Percentiles rank a stretch among this genome's conserved stretches.
phyloP scores from a whole-genome alignment of 352 stramenopile genomes.

The Phytophthora citrophthora region DNA sequence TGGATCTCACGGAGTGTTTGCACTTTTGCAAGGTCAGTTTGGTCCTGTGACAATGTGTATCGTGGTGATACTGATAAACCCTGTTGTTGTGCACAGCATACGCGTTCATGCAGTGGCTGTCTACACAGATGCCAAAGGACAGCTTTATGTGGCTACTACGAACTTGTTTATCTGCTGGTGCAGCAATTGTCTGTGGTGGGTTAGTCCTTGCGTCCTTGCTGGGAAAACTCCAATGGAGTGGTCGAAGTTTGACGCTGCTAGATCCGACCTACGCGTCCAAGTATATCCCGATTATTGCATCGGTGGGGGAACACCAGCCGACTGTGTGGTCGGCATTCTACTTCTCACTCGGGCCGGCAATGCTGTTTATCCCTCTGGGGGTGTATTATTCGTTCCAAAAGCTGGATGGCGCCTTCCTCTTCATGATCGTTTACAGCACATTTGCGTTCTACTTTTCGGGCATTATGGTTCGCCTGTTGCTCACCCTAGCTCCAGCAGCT shows the following conservation, averaged over 20 bases:
- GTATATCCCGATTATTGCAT: constrained; percentile 96
- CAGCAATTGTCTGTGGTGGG: constrained; percentile 35
- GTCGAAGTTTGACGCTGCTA: constrained; percentile 91
- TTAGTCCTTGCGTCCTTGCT: constrained; percentile 65
- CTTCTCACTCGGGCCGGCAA: constrained; percentile 89
- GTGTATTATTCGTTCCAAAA: constrained; percentile 88
- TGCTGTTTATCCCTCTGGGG: constrained; percentile 90
- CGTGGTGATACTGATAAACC: constrained; percentile 16
- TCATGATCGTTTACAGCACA: constrained; percentile 93
- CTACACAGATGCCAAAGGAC: constrained; percentile 47
- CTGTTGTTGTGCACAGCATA: constrained; percentile 41
- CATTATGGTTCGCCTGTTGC: constrained; percentile 93
- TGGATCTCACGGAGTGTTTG: constrained; percentile 93
- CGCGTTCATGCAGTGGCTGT: constrained; percentile 62
- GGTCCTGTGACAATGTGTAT: not conserved
- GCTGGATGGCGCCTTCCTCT: constrained; percentile 75
- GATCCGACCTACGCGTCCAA: constrained; percentile 94
- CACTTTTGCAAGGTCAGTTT: constrained; percentile 81
- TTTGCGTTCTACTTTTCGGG: constrained; percentile 94
- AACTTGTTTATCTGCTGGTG: constrained; percentile 40
- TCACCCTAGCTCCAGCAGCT: constrained; percentile 90
- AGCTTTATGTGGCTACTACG: constrained; percentile 59
- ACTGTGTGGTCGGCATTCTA: constrained; percentile 93
- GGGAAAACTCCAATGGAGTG: constrained; percentile 91
- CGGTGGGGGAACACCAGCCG: constrained; percentile 94